Base-by-base conservation (phyloP, 495 filamentous ascomycete species). In the Xylaria grammica region DNA sequence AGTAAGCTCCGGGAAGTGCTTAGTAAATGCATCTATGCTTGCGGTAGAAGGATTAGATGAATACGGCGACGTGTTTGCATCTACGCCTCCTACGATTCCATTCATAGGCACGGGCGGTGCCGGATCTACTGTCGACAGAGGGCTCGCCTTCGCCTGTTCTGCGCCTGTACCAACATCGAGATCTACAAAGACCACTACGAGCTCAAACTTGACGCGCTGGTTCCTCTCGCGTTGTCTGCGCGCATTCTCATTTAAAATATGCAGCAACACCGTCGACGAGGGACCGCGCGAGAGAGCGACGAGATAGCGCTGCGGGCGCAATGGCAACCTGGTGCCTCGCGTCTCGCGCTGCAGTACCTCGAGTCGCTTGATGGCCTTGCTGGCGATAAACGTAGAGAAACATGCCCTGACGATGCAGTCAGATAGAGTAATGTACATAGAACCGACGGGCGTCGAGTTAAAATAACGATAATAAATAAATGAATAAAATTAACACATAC, bases 271-370 rank as follows among this genome's bases (percentile, higher is more conserved):
- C n/a, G 88, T 82, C 0, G 94, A 97, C 9, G 90, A 95, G 3
- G 91, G 80, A 0, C 96, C 95, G 65, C 92, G 87, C 1, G 93
- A 97, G 4, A 97, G 69, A 1, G 92, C 91, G 15, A 98, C 76
- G 2, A 97, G 80, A 27, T 96, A 81, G 53, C 81, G 85, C 52
- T 79, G 78, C 57, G 82, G 77, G 34, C 75, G 52, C 46, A 36
- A 53, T 19, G 55, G 34, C 0, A 54, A 29, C 38, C n/a, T 59
- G 0, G 45, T 17, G 87, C 90, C 48, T 78, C 80, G 67, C 24
- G 72, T 76, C 62, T 80, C 77, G 11, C 76, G 75, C 69, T 75
- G 75, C 5, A 82, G 74, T 29, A 75, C 67, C 70, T 91, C 90
- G 80, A 94, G 90, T 44, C 91, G 90, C 68, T 91, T 92, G 66